Evolutionary conservation across 352 stramenopile species (phyloP), one percentile per base, ranked within the genome.

Genomic region (Pythium grandisporangium): DNA sequence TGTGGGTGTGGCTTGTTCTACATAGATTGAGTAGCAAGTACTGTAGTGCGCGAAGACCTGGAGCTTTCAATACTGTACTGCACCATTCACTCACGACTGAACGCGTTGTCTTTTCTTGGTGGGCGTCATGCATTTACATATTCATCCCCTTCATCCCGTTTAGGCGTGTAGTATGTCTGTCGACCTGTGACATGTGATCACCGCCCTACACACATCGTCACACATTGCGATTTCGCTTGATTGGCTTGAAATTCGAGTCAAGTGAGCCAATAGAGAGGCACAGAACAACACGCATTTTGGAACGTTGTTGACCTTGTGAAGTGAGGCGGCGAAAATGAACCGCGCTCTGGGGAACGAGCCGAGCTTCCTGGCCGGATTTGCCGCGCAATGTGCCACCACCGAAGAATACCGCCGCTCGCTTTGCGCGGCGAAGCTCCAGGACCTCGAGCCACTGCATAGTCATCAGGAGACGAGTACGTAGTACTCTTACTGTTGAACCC

Each of bases 261-360:
- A n/a, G n/a, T n/a, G n/a, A n/a, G n/a, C n/a, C n/a, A n/a, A n/a
- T n/a, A n/a, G n/a, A n/a, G n/a, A n/a, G n/a, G n/a, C n/a, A n/a
- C n/a, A n/a, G n/a, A n/a, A n/a, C n/a, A n/a, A n/a, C n/a, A n/a
- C n/a, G n/a, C n/a, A n/a, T n/a, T n/a, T n/a, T n/a, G n/a, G n/a
- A n/a, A n/a, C n/a, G n/a, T n/a, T n/a, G n/a, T 52, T 36, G 12
- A 68, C 53, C 67, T 88, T 91, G 35, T 74, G 76, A 32, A 90
- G 76, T 3, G 83, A 85, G 17, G n/a, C n/a, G n/a, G n/a, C n/a
- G n/a, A n/a, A n/a, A n/a, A n/a, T n/a, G n/a, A n/a, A n/a, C n/a
- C n/a, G n/a, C n/a, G n/a, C n/a, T n/a, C n/a, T n/a, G n/a, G n/a
- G 51, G 13, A n/a, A 39, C 23, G 6, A 6, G 2, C 46, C 53